Conservation (phyloP, 1,139 yeast species). For the Citeromyces hawaiiensis region DNA sequence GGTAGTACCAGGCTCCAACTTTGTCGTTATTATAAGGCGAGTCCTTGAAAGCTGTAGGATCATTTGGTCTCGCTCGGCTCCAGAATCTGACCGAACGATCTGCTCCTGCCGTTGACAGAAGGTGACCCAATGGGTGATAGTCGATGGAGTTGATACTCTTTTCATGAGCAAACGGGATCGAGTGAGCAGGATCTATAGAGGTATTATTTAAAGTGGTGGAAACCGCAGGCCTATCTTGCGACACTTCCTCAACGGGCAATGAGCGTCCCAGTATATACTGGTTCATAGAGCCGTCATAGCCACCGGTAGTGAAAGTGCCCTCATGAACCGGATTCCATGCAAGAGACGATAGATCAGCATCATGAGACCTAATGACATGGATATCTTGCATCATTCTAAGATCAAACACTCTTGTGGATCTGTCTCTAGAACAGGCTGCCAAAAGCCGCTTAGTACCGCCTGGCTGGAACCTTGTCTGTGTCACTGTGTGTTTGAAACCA, state of each 20-base stretch:
- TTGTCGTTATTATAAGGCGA: constrained; percentile 59
- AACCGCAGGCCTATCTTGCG: background rate
- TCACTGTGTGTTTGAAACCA: constrained; percentile 89
- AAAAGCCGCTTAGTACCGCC: constrained; percentile 53
- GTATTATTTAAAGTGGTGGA: background rate
- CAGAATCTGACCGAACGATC: constrained; percentile 92
- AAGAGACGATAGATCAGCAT: constrained; percentile 73
- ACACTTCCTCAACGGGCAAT: constrained; percentile 4
- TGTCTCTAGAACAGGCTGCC: constrained; percentile 82
- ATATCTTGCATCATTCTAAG: constrained; percentile 73
- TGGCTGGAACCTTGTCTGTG: constrained; percentile 72
- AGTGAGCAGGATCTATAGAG: constrained; percentile 38
- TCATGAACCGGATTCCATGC: constrained; percentile 92
- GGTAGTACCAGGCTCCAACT: constrained; percentile 61
- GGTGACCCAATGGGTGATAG: constrained; percentile 90
- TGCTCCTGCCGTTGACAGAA: constrained; percentile 84
- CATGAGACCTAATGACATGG: constrained; percentile 54
- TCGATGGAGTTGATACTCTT: constrained; percentile 83
- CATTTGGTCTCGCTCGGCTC: constrained; percentile 89
- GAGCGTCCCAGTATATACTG: constrained; percentile 50
- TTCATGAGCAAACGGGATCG: constrained; percentile 87
- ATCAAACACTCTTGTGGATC: constrained; percentile 80
- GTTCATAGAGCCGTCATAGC: constrained; percentile 77
- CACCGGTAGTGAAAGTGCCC: constrained; percentile 70
- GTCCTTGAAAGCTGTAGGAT: constrained; percentile 72